Base-by-base conservation (phyloP, 2,329 filamentous ascomycete genomes). In the Bipolaris victoriae region DNA sequence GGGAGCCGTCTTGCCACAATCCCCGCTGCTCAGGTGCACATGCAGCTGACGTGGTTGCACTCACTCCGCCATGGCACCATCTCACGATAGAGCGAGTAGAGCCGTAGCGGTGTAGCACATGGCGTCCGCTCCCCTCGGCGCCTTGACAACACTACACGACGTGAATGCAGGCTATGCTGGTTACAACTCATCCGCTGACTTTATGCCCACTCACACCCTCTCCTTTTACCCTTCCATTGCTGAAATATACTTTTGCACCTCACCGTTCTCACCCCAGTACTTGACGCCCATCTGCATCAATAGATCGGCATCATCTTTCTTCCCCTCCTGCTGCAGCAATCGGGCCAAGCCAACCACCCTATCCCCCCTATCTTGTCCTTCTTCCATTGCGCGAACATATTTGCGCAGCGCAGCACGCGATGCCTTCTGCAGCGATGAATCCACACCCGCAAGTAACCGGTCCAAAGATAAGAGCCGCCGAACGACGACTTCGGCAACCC, bases 381-480 rank as follows among this genome's bases (percentile, higher is more conserved):
- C 64, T 36, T 70, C 72, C 47, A 76, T 49, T 6, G 55, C 31
- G 43, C 72, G 68, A 56, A 65, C 51, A 52, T 74, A 75, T 49
- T 76, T 77, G 39, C 76, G 76, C 16, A 81, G 56, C 29, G 74
- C 78, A 9, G 75, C 74, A 16, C 69, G 68, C 6, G 86, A 71
- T n/a, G 85, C 85, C 61, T 79, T 83, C 49, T 77, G 77, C 52
- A 88, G 71, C 29, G 80, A 81, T 44, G 80, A 77, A 65, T 88
- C 86, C 46, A 85, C 63, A 26, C 80, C 78, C 53, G 80, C 62
- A 35, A 64, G 74, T 18, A 73, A 72, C 46, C 76, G 74, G 29
- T 79, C 62, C 51, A 83, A 70, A 7, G 80, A 77, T 46, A 83
- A 68, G 26, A 88, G 74, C 74, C 82, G 81, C 35, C 76, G 70